phyloP scores from a whole-genome alignment of 371 early-diverging fungal genomes.

The Phascolomyces articulosus region DNA sequence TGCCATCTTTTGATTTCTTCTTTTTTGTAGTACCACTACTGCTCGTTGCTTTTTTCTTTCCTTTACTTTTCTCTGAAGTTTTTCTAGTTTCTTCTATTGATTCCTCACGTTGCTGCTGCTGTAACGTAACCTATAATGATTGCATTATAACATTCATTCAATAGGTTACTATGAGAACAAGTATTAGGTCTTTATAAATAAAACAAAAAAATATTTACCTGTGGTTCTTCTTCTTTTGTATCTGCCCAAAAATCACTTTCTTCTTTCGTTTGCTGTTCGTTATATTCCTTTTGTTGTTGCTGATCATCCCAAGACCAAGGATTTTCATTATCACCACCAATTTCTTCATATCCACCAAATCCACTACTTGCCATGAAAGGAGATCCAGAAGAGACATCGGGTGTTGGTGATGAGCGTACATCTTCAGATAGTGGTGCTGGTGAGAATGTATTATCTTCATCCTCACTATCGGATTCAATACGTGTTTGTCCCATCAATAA shows the following conservation, averaged over 20 bases:
- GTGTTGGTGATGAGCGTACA: background rate
- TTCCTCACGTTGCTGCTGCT: background rate
- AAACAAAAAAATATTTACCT: background rate
- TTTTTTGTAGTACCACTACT: background rate
- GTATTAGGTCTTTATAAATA: background rate
- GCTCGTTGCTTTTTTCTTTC: constrained; percentile 3
- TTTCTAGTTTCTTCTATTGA: background rate
- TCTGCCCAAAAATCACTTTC: background rate
- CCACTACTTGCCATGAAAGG: constrained; percentile 9
- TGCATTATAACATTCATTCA: too few relatives aligned
- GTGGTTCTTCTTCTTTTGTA: background rate
- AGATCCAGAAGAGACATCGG: background rate
- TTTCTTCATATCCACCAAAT: constrained; percentile 28
- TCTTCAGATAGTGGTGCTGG: background rate
- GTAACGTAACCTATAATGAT: background rate
- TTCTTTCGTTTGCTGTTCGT: background rate
- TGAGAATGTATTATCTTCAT: constrained; percentile 22
- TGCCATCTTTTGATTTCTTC: constrained; percentile 2
- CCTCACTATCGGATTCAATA: constrained; percentile 27
- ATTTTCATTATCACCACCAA: constrained; percentile 20
- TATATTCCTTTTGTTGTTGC: background rate
- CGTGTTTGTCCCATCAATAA: constrained; percentile 6
- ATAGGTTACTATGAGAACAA: background rate
- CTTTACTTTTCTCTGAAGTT: constrained; percentile 2
- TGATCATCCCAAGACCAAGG: constrained; percentile 19